Conservation (phyloP, 345 rosid species). For the Conringia planisiliqua region DNA sequence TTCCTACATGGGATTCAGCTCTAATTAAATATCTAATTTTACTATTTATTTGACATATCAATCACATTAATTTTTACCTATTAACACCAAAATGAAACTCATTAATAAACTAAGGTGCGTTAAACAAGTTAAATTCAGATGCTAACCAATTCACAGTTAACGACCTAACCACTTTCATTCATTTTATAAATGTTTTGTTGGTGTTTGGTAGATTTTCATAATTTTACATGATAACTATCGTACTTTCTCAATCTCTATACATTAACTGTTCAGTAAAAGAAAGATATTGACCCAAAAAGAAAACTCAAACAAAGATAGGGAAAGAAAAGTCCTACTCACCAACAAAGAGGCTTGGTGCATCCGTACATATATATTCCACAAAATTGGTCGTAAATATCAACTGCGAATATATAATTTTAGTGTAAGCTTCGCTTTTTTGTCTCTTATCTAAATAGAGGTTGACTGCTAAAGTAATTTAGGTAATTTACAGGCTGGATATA, state of each 20-base stretch:
- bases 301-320: background rate
- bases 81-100: no score
- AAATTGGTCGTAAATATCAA: constrained; percentile 14
- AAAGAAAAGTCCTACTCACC: background rate
- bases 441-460: background rate
- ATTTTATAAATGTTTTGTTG: background rate
- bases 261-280: background rate
- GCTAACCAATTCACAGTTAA: no score
- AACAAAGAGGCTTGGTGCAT: constrained; percentile 7
- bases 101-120: no score
- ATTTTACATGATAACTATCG: background rate
- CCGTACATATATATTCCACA: constrained; percentile 24
- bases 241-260: background rate
- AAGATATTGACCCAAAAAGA: no score
- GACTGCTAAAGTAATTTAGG: background rate
- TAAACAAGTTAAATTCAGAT: no score
- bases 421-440: background rate
- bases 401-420: background rate
- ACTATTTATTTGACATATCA: no score
- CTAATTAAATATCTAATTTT: no score
- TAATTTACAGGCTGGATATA: background rate
- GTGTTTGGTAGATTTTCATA: background rate
- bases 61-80: no score
- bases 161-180: no score
- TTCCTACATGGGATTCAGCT: no score